Evolutionary conservation across 2,329 filamentous ascomycete species (phyloP), one percentile per base, ranked within the genome.

Genomic region (Fusarium burgessii): DNA sequence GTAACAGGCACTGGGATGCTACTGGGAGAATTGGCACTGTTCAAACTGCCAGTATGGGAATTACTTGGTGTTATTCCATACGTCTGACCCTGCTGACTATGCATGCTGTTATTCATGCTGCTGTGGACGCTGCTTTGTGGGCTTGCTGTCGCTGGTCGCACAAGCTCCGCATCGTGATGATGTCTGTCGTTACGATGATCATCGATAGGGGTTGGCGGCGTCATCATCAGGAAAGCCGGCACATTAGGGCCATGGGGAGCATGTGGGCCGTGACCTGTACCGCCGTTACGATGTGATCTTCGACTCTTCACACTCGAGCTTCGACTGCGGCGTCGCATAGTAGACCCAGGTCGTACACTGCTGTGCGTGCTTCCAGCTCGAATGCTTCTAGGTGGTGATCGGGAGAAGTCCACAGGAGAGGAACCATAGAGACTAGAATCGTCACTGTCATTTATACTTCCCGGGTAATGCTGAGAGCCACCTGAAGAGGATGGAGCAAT

Each of bases 371-470:
- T 83, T 59, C 80, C 81, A 33, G 84, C 83, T 35, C 83, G 82
- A 49, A 88, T 79, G 5, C 87, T 89, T 45, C 84, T 82, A 4
- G 88, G 88, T 17, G 88, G 88, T 13, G 88, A 89, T 49, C 87
- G 85, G 18, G 88, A 89, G 73, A 86, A 89, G 77, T 90, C 88
- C 3, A 89, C 81, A 4, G 85, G 84, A 29, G 86, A 87, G 18
- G 82, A 82, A 35, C 84, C 86, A 73, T 86, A 87, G 20, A 87
- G 61, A 64, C 87, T 89, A 5, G 86, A 88, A 76, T 89, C 88
- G 75, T 89, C 88, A 66, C 86, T 87, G 71, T 85, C 86, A 66
- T 86, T 84, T 71, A 83, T 78, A 68, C 82, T 84, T 41, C 81
- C 80, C 6, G 80, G 74, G 62, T 82, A 80, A 36, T 83, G 80